Evolutionary conservation across 768 basidiomycete genomes (phyloP).

Genomic region (Sistotremastrum niveocremeum): DNA sequence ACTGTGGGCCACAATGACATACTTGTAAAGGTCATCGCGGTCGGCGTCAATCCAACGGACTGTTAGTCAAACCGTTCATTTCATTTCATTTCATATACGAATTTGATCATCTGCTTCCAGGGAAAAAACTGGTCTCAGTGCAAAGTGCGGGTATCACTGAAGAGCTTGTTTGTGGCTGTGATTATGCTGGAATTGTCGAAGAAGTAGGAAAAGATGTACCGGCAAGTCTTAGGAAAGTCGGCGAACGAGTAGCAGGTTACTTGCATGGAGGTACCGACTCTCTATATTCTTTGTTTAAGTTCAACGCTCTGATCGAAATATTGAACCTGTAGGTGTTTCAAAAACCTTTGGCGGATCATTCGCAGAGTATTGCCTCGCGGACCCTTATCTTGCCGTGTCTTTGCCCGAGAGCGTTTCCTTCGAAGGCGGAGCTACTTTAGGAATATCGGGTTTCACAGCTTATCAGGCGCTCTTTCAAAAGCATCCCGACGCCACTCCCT

Average conservation of each 20-base stretch:
- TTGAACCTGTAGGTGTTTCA: background rate
- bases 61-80: too few species aligned
- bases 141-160: too few species aligned
- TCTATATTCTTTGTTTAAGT: background rate
- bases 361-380: constrained; percentile 15
- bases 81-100: too few species aligned
- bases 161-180: constrained; percentile 7
- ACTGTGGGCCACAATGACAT: too few species aligned
- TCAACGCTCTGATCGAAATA: background rate
- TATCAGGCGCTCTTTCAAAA: constrained; percentile 5
- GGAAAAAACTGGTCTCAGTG: background rate
- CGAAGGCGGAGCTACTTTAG: constrained; percentile 7
- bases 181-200: constrained; percentile 15
- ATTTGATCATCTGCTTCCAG: background rate
- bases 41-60: too few species aligned
- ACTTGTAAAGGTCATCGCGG: too few species aligned
- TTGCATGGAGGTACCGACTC: constrained; percentile 12
- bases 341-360: constrained; percentile 12
- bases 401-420: constrained; percentile 8
- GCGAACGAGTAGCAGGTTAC: constrained; percentile 16
- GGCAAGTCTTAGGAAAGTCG: constrained; percentile 8
- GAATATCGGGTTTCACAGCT: constrained; percentile 7
- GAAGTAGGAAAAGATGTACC: constrained; percentile 10
- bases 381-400: constrained; percentile 11
- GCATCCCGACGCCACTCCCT: too few species aligned